A percentile compares a stretch with the other conserved stretches of the same genome.
phyloP scores from a whole-genome alignment of 768 basidiomycete genomes.

The Boletus vermiculosoides region DNA sequence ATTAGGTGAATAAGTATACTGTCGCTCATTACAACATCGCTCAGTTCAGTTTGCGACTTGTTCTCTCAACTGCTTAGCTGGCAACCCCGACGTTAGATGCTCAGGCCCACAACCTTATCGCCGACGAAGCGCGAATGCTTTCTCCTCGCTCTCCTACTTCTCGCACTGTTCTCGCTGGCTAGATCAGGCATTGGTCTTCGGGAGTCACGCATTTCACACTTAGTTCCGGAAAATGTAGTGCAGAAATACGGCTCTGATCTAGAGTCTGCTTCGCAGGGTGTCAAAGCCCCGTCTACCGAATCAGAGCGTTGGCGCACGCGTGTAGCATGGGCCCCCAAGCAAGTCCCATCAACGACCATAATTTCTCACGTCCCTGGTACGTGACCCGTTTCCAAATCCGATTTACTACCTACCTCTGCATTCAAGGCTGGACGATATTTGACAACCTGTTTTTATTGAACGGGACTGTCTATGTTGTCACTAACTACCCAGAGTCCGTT shows the following conservation, averaged over 20 bases:
- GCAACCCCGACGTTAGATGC: slow-evolving; percentile 16
- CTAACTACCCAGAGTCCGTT: slow-evolving; percentile 62
- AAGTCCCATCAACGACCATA: slow-evolving; percentile 60
- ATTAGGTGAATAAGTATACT: background rate
- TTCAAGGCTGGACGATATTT: slow-evolving; percentile 84
- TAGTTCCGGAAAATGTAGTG: slow-evolving; percentile 6
- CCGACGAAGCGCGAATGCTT: slow-evolving; percentile 58
- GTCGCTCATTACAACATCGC: background rate
- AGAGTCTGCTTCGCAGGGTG: slow-evolving; percentile 1
- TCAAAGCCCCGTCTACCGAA: slow-evolving; percentile 9
- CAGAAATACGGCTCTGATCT: background rate
- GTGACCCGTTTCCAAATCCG: background rate
- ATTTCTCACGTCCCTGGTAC: slow-evolving; percentile 76
- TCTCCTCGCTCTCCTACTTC: slow-evolving; percentile 49
- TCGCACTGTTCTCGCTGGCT: slow-evolving; percentile 48
- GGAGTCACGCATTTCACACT: slow-evolving; percentile 1
- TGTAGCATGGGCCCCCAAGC: slow-evolving; percentile 39
- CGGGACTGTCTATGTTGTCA: slow-evolving; percentile 80
- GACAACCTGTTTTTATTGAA: slow-evolving; percentile 80
- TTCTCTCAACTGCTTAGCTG: background rate
- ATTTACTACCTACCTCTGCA: background rate
- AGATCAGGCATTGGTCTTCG: slow-evolving; percentile 12
- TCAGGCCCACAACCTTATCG: slow-evolving; percentile 26
- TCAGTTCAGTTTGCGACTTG: background rate
- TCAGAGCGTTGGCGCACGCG: slow-evolving; percentile 32